A percentile compares a stretch with the other conserved stretches of the same genome.
phyloP scores from a whole-genome alignment of 495 filamentous ascomycete species.

The Daldinia caldariorum region DNA sequence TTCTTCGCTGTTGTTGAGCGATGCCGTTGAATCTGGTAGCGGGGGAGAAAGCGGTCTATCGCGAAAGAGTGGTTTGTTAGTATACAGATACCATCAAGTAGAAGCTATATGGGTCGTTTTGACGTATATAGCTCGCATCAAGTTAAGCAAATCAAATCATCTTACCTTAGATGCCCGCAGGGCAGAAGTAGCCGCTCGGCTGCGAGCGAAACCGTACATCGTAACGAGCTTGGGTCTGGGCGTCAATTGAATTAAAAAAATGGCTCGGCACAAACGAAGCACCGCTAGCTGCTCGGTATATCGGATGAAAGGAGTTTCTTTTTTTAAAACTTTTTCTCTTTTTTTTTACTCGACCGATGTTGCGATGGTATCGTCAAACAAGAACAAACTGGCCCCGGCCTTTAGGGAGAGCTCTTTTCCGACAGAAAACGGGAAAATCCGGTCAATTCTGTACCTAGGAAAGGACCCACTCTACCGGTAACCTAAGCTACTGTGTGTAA shows the following conservation, averaged over 20 bases:
- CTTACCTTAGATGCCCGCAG: constrained; percentile 59
- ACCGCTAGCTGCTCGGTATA: constrained; percentile 18
- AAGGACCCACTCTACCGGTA: constrained; percentile 34
- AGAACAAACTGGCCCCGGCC: constrained; percentile 34
- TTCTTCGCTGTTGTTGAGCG: constrained; percentile 75
- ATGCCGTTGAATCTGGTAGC: constrained; percentile 55
- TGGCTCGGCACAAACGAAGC: constrained; percentile 32
- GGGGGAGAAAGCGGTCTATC: constrained; percentile 51
- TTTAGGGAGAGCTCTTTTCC: constrained; percentile 41
- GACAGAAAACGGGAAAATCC: constrained; percentile 40
- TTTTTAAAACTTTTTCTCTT: constrained; percentile 1
- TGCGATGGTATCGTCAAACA: constrained; percentile 41
- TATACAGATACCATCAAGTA: constrained; percentile 2
- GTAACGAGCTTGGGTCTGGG: constrained; percentile 22
- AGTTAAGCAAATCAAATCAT: constrained; percentile 2
- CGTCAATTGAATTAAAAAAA: constrained; percentile 29
- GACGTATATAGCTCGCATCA: constrained; percentile 19
- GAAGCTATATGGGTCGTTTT: neutral
- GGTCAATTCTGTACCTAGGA: constrained; percentile 17
- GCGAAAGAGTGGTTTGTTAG: constrained; percentile 8
- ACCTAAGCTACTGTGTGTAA: constrained; percentile 12
- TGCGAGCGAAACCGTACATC: constrained; percentile 62
- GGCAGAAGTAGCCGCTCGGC: constrained; percentile 59
- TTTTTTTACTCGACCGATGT: neutral
- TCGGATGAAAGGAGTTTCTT: constrained; percentile 32